Base-by-base conservation (phyloP, 2,329 filamentous ascomycete species). In the Fusarium phyllophilum region DNA sequence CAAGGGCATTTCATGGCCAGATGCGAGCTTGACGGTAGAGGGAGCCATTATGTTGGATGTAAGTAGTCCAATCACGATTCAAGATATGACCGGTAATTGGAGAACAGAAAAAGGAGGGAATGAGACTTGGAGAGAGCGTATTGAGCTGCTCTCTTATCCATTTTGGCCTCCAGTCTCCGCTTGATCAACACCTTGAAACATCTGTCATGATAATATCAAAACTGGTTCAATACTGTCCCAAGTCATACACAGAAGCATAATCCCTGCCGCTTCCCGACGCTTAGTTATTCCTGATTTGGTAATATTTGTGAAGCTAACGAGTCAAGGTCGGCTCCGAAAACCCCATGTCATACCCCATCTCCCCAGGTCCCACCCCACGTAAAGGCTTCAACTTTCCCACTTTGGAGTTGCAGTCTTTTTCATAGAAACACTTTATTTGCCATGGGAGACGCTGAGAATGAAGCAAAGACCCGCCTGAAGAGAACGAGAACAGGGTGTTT, bases 401-500 rank as follows among this genome's bases (percentile, higher is more conserved):
- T 78, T 76, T 42, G 63, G 68, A 52, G 39, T 17, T 58, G 39
- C 55, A 62, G 14, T 62, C 57, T 58, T 60, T 68, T 57, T 57
- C 39, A 44, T 36, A 39, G 60, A 64, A 24, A 38, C 33, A 31
- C 22, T 57, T 46, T 38, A 29, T 52, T 33, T 48, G 51, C 51
- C 59, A 76, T 78, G 69, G 44, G 63, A 24, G 75, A 75, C 66
- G 58, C 68, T 45, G 75, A 73, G 60, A 54, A 62, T 45, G 61
- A 56, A 26, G 64, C 65, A 42, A 77, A 78, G 73, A 73, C 73
- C 70, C 66, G 71, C 77, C 62, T 78, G 51, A 79, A 76, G 66
- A 80, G 81, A 65, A 80, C 80, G 55, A 78, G 85, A 57, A 85
- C 85, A 3, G 85, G 86, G 20, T 88, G 85, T 77, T 79, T 86